Evolutionary conservation across 495 filamentous ascomycete genomes (phyloP).

Genomic region (Opeltia flavorubescens): DNA sequence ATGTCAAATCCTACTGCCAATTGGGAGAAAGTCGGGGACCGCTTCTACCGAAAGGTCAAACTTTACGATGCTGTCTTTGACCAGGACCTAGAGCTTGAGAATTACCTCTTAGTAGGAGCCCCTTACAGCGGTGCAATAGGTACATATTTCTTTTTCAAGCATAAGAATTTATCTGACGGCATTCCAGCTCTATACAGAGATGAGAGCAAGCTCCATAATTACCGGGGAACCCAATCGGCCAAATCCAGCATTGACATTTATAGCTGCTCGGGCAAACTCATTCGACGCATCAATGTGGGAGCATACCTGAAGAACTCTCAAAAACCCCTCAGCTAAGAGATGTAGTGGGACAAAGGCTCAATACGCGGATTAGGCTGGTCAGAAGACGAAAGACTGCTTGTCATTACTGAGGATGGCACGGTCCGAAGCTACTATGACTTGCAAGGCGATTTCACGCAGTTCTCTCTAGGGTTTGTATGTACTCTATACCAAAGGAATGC

Average conservation of each 20-base stretch:
- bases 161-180: constrained; percentile 10
- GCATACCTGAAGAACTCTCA: not conserved
- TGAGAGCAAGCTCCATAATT: constrained; percentile 67
- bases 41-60: constrained; percentile 86
- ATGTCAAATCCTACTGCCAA: constrained; percentile 60
- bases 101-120: constrained; percentile 82
- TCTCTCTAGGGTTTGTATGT: constrained; percentile 75
- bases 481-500: not conserved
- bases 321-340: constrained; percentile 11
- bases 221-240: constrained; percentile 51
- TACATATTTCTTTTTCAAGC: constrained; percentile 27
- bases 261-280: constrained; percentile 76
- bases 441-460: constrained; percentile 87
- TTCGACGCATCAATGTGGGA: constrained; percentile 52
- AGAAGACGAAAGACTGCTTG: constrained; percentile 84
- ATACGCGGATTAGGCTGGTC: constrained; percentile 93
- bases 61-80: constrained; percentile 88
- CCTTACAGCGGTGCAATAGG: constrained; percentile 91
- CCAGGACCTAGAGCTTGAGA: constrained; percentile 83
- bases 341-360: constrained; percentile 78
- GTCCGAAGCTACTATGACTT: constrained; percentile 87
- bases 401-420: constrained; percentile 77
- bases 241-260: constrained; percentile 90
- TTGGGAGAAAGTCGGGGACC: constrained; percentile 85
- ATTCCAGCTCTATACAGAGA: constrained; percentile 71